Conservation (phyloP, 2,329 filamentous ascomycete genomes). For the Paraconiothyrium sp. region DNA sequence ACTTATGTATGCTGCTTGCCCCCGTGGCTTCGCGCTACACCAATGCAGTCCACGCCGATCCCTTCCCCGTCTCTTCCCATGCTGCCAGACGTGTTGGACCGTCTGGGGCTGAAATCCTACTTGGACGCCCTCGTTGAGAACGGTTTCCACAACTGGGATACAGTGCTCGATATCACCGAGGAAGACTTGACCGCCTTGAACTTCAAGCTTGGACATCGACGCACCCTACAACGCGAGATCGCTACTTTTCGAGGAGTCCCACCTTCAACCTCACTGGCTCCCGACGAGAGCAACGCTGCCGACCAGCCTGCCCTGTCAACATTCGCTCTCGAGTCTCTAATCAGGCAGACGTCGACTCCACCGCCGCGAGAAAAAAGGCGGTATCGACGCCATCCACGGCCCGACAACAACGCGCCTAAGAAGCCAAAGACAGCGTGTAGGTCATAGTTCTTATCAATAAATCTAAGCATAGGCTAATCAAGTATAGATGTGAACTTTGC, state of each 20-base stretch:
- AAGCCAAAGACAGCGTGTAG: slow-evolving; percentile 54
- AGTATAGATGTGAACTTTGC: slow-evolving; percentile 53
- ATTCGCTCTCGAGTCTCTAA: slow-evolving; percentile 40
- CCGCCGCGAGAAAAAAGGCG: slow-evolving; percentile 46
- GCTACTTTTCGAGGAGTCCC: slow-evolving; percentile 47
- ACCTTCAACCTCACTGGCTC: slow-evolving; percentile 32
- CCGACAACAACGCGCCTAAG: slow-evolving; percentile 50
- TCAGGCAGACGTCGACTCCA: slow-evolving; percentile 33
- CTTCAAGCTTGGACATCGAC: slow-evolving; percentile 53
- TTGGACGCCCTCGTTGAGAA: slow-evolving; percentile 41
- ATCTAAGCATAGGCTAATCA: slow-evolving; percentile 20
- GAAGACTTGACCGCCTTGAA: slow-evolving; percentile 47
- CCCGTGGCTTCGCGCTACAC: slow-evolving; percentile 13
- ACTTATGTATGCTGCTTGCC: slow-evolving; percentile 2
- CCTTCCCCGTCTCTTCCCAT: slow-evolving; percentile 25
- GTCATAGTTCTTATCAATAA: slow-evolving; percentile 13
- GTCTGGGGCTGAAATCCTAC: slow-evolving; percentile 44
- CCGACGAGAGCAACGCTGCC: slow-evolving; percentile 32
- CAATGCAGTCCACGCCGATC: slow-evolving; percentile 33
- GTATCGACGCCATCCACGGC: slow-evolving; percentile 50
- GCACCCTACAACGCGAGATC: slow-evolving; percentile 52
- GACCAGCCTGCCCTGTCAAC: slow-evolving; percentile 39
- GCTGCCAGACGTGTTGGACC: slow-evolving; percentile 41
- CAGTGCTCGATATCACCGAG: slow-evolving; percentile 52
- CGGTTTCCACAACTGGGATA: slow-evolving; percentile 51